Base-by-base conservation (phyloP, 2,329 filamentous ascomycete genomes). In the Monilinia fructicola region DNA sequence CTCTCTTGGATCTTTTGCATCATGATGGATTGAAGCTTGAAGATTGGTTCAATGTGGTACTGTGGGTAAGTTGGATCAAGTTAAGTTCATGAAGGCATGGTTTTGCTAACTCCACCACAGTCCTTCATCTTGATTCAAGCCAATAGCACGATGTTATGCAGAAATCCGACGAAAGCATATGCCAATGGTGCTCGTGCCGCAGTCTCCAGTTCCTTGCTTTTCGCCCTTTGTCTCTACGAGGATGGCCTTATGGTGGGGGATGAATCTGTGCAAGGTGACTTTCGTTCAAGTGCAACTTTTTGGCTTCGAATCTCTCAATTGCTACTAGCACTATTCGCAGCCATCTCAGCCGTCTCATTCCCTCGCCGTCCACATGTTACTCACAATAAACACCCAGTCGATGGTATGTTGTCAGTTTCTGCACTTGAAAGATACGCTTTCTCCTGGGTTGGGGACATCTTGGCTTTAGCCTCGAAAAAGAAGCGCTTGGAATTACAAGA, bases 291-390 rank as follows among this genome's bases (percentile, higher is more conserved):
- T 5, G 71, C 68, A 7, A 76, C 80, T 23, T 78, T 84, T 38
- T 75, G 77, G 1, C 77, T 88, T 18, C 81, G 85, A 44, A 74
- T 81, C 1, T 76, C 78, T 2, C 84, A 87, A 66, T 73, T 86
- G 26, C 76, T 75, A 11, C 74, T 79, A 14, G 76, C 79, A 18
- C 40, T 85, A n/a, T 73, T 77, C n/a, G 77, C 86, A 23, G 77
- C 78, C 18, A 69, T 84, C 54, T 77, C 80, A 21, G 83, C 83
- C 69, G 69, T 89, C 16, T 81, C 82, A 1, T 78, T 92, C 18
- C 89, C 88, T 4, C 83, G 90, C 54, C 83, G 90, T 14, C 90
- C 90, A 4, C 81, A 87, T 64, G 86, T 93, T 23, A 91, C 82
- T 73, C 82, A 72, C 69, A 76, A 87, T 50, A 86, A 81, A 35